Evolutionary conservation across 345 rosid genomes (phyloP).

Genomic region (Rhodomyrtus tomentosa): DNA sequence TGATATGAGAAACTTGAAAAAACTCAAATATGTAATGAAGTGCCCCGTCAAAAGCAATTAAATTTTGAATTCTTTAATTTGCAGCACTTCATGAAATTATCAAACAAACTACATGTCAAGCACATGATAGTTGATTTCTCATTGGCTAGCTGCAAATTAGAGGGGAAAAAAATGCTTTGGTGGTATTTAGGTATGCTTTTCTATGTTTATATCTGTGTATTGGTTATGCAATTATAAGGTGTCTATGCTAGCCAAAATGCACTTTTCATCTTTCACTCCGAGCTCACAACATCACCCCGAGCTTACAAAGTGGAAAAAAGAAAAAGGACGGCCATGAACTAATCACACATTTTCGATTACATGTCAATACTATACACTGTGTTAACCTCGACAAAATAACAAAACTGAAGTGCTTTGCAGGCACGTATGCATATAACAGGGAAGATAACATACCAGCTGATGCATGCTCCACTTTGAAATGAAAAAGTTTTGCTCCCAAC

Average conservation of each 20-base stretch:
- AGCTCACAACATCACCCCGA: not conserved
- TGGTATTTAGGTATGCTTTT: not conserved
- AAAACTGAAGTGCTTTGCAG: not conserved
- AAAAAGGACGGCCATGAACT: not conserved
- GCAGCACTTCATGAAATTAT: not conserved
- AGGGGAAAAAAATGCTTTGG: not conserved
- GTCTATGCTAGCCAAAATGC: not conserved
- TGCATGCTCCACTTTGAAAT: constrained; percentile 99
- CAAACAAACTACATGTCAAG: not conserved
- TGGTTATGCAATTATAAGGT: not conserved
- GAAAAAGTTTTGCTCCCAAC: constrained; percentile 95
- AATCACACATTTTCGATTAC: not conserved
- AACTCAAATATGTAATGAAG: not conserved
- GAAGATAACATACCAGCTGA: constrained; percentile 52
- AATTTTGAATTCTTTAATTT: not conserved
- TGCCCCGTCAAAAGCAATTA: not conserved
- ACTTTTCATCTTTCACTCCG: not conserved
- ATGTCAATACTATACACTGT: not conserved
- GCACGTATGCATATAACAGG: not conserved
- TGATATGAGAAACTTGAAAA: not conserved
- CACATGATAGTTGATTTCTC: not conserved
- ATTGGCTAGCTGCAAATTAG: not conserved
- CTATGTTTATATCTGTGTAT: not conserved
- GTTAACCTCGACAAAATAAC: not conserved
- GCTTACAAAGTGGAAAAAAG: not conserved